phyloP scores from a whole-genome alignment of 139 green algal species.

The Monoraphidium neglectum region DNA sequence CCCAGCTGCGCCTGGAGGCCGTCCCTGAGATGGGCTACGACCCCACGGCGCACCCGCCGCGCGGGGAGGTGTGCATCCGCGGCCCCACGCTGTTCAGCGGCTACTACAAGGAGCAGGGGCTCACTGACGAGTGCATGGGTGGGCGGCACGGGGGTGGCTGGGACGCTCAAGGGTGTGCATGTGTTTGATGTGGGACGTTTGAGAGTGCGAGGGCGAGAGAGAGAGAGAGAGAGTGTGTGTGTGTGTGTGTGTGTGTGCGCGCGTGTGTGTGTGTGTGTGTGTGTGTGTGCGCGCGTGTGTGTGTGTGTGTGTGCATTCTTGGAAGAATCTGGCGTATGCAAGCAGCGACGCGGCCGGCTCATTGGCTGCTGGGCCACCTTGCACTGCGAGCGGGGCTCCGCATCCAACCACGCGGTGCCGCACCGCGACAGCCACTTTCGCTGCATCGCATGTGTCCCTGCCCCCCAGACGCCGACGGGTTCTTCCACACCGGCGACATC shows the following conservation, averaged over 20 bases:
- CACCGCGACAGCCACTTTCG: too few relatives aligned
- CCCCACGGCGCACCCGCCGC: constrained; percentile 43
- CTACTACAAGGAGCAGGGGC: constrained; percentile 82
- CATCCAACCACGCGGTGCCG: too few relatives aligned
- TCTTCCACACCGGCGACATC: constrained; percentile 93
- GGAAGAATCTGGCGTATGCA: too few relatives aligned
- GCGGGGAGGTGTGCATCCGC: constrained; percentile 83
- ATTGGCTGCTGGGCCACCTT: too few relatives aligned
- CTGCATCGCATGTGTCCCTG: neutral
- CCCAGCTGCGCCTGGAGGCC: constrained; percentile 78
- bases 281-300: too few relatives aligned
- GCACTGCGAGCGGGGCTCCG: too few relatives aligned
- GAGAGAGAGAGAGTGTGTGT: too few relatives aligned
- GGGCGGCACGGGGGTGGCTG: neutral
- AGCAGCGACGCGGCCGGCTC: too few relatives aligned
- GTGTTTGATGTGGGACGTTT: neutral
- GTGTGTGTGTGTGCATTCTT: too few relatives aligned
- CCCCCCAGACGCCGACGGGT: constrained; percentile 79
- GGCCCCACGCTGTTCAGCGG: constrained; percentile 74
- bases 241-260: too few relatives aligned
- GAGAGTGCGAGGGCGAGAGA: too few relatives aligned
- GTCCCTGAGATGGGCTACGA: constrained; percentile 71
- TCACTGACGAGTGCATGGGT: constrained; percentile 76
- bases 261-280: too few relatives aligned
- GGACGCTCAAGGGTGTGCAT: neutral